Evolutionary conservation across 805 yeast species (phyloP).

Genomic region (Pichia exigua): DNA sequence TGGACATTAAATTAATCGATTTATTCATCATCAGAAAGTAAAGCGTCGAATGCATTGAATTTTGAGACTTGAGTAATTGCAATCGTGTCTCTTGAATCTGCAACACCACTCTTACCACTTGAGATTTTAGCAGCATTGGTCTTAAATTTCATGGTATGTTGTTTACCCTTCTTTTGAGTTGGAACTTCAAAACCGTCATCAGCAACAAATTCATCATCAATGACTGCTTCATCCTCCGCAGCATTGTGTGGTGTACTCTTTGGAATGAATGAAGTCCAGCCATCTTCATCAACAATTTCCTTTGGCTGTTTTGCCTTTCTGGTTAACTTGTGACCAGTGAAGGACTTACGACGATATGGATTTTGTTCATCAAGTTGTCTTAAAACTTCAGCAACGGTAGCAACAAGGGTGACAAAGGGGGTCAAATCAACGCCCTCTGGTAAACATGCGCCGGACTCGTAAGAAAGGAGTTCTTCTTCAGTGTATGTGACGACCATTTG

Average conservation of each 20-base stretch:
- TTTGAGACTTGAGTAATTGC: conserved; percentile 58
- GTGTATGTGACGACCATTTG: conserved; percentile 37
- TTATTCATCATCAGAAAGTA: conserved; percentile 47
- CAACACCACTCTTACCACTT: conserved; percentile 55
- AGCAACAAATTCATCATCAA: conserved; percentile 32
- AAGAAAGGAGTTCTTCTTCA: conserved; percentile 57
- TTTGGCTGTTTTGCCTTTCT: conserved; percentile 44
- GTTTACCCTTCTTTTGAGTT: conserved; percentile 32
- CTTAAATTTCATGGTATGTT: conserved; percentile 45
- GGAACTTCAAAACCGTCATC: conserved; percentile 38
- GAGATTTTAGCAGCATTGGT: conserved; percentile 72
- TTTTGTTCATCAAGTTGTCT: conserved; percentile 25
- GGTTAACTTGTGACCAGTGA: conserved; percentile 19
- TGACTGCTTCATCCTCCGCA: conserved; percentile 34
- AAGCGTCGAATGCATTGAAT: conserved; percentile 79
- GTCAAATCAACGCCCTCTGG: conserved; percentile 58
- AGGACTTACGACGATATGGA: conserved; percentile 46
- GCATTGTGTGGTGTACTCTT: conserved; percentile 11
- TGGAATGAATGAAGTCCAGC: conserved; percentile 65
- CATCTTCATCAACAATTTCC: conserved; percentile 63
- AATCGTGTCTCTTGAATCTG: conserved; percentile 59
- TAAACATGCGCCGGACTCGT: conserved; percentile 47
- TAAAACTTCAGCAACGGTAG: conserved; percentile 45
- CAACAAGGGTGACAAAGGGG: conserved; percentile 59
- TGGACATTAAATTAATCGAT: conserved; percentile 20